Evolutionary conservation across 2,329 filamentous ascomycete species (phyloP).

Genomic region (Aspergillus fructus): DNA sequence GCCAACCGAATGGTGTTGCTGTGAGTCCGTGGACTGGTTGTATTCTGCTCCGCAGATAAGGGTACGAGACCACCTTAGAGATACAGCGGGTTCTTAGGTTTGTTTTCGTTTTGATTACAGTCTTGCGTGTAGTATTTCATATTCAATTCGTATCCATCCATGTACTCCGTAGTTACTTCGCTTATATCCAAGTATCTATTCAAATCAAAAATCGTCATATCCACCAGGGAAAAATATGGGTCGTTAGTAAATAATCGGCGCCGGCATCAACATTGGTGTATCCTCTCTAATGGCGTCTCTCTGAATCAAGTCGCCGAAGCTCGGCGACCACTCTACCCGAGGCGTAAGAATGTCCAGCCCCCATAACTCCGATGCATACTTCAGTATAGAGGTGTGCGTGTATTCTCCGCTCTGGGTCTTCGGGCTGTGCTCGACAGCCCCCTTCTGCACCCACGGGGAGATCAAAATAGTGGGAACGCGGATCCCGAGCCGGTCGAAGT

Average conservation of each 20-base stretch:
- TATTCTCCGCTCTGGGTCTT: conserved; percentile 36
- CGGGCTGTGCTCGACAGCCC: conserved; percentile 38
- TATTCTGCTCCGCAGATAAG: too few species aligned
- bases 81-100: too few species aligned
- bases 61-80: too few species aligned
- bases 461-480: conserved; percentile 39
- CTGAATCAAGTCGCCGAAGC: conserved; percentile 35
- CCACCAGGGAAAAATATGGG: too few species aligned
- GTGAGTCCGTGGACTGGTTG: too few species aligned
- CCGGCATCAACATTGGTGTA: conserved; percentile 26
- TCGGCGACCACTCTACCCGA: conserved; percentile 44
- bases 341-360: conserved; percentile 41
- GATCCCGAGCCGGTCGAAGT: conserved; percentile 41
- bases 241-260: conserved; percentile 24
- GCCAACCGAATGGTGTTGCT: too few species aligned
- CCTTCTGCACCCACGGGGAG: conserved; percentile 34
- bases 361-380: conserved; percentile 44
- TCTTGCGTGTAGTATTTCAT: too few species aligned
- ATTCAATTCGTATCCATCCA: too few species aligned
- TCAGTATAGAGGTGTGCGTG: conserved; percentile 41
- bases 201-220: too few species aligned
- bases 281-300: conserved; percentile 23
- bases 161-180: too few species aligned
- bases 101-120: too few species aligned
- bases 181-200: too few species aligned